phyloP scores from a whole-genome alignment of 2,329 filamentous ascomycete genomes.

The Apiospora sp. region DNA sequence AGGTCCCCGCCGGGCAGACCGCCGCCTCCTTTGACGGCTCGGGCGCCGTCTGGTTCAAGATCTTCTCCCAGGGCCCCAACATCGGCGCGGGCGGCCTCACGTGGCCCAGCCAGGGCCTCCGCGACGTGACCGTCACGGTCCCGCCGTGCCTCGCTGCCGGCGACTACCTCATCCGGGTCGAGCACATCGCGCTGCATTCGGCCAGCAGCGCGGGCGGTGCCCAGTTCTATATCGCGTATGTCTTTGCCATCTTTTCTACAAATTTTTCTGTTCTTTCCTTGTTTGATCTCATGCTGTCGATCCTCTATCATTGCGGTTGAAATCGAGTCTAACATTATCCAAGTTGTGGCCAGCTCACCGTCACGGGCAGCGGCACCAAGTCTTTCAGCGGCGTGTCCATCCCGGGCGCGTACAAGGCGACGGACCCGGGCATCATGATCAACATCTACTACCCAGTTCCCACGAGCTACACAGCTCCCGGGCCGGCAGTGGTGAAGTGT shows the following conservation, averaged over 20 bases:
- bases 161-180: constrained; percentile 57
- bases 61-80: constrained; percentile 51
- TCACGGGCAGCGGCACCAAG: constrained; percentile 52
- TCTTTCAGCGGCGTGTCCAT: constrained; percentile 38
- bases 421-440: constrained; percentile 43
- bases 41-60: constrained; percentile 52
- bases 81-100: constrained; percentile 45
- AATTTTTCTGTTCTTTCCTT: background rate
- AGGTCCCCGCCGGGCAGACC: constrained; percentile 47
- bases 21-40: constrained; percentile 48
- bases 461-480: constrained; percentile 39
- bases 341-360: constrained; percentile 45
- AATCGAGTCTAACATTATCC: background rate
- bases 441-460: constrained; percentile 43
- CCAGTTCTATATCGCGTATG: constrained; percentile 53
- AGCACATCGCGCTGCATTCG: constrained; percentile 57
- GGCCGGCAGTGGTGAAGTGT: constrained; percentile 34
- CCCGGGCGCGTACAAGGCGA: constrained; percentile 48
- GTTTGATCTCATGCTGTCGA: too few species aligned
- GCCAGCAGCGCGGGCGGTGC: constrained; percentile 51
- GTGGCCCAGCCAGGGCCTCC: constrained; percentile 51
- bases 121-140: constrained; percentile 49
- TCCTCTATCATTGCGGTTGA: background rate
- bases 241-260: constrained; percentile 9
- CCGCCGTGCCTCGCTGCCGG: constrained; percentile 55